phyloP scores from a whole-genome alignment of 352 stramenopile genomes.

The Phytophthora sp. region DNA sequence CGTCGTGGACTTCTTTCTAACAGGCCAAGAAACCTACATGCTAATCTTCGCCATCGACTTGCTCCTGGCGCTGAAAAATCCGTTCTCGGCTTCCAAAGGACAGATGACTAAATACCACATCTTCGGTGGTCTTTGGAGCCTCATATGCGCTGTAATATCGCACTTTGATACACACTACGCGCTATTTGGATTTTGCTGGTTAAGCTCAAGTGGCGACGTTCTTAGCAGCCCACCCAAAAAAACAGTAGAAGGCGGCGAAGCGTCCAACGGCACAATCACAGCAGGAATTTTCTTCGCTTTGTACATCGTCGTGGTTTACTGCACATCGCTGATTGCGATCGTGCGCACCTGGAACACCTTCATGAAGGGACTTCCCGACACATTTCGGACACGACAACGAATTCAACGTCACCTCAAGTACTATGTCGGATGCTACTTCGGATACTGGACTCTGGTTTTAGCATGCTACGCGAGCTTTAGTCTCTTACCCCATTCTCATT shows the following conservation, averaged over 20 bases:
- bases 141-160: conserved; percentile 73
- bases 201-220: conserved; percentile 61
- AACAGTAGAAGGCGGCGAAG: conserved; percentile 4
- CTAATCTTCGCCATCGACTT: conserved; percentile 90
- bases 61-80: conserved; percentile 83
- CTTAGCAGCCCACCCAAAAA: conserved; percentile 17
- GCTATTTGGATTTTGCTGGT: conserved; percentile 85
- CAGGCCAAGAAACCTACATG: conserved; percentile 88
- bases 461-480: conserved; percentile 74
- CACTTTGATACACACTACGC: conserved; percentile 79
- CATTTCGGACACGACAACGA: conserved; percentile 74
- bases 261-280: conserved; percentile 49
- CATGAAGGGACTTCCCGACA: conserved; percentile 74
- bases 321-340: conserved; percentile 76
- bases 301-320: conserved; percentile 86
- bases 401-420: conserved; percentile 88
- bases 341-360: conserved; percentile 84
- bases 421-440: conserved; percentile 88
- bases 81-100: conserved; percentile 81
- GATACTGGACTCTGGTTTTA: conserved; percentile 83
- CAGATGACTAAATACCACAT: conserved; percentile 87
- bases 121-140: conserved; percentile 68
- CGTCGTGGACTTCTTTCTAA: conserved; percentile 84
- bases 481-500: conserved; percentile 43
- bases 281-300: conserved; percentile 81